A percentile compares a stretch with the other conserved stretches of the same genome.
Conservation (phyloP, 768 basidiomycete genomes). For the Termitomyces sp. region DNA sequence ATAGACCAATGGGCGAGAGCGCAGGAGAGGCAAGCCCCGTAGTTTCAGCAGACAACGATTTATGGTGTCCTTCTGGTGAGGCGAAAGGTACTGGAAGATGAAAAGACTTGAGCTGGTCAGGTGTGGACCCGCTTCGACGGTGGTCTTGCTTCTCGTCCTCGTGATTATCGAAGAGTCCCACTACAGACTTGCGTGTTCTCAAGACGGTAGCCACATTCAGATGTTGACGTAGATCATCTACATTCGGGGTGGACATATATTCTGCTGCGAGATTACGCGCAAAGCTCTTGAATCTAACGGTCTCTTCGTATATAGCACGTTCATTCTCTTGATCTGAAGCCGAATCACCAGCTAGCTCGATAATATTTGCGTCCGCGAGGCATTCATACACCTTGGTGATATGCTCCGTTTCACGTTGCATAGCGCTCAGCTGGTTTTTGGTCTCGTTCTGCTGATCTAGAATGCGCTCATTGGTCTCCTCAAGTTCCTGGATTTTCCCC, state of each 20-base stretch:
- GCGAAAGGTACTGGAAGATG: slow-evolving; percentile 25
- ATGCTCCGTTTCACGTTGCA: slow-evolving; percentile 66
- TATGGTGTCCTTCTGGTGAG: slow-evolving; percentile 20
- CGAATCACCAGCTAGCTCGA: slow-evolving; percentile 40
- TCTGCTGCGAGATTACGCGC: slow-evolving; percentile 35
- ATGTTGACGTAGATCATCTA: slow-evolving; percentile 6
- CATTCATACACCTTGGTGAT: slow-evolving; percentile 69
- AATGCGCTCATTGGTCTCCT: slow-evolving; percentile 66
- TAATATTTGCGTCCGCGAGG: slow-evolving; percentile 47
- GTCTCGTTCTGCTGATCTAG: slow-evolving; percentile 61
- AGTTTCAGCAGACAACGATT: slow-evolving; percentile 27
- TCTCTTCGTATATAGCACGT: slow-evolving; percentile 24
- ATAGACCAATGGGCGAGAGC: slow-evolving; percentile 28
- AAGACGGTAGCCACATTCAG: slow-evolving; percentile 10
- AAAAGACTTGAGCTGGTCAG: slow-evolving; percentile 13
- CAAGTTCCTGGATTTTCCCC: slow-evolving; percentile 70
- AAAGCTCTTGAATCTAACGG: slow-evolving; percentile 46
- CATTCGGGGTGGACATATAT: slow-evolving; percentile 14
- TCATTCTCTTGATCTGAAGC: slow-evolving; percentile 19
- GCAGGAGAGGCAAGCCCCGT: slow-evolving; percentile 25
- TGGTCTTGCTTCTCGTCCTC: slow-evolving; percentile 11
- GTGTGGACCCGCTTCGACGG: slow-evolving; percentile 10
- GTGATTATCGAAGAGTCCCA: slow-evolving; percentile 53
- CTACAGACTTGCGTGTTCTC: slow-evolving; percentile 47
- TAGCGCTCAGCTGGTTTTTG: slow-evolving; percentile 52